Evolutionary conservation across 805 yeast genomes (phyloP).

Genomic region (Myxozyma lipomycoides): DNA sequence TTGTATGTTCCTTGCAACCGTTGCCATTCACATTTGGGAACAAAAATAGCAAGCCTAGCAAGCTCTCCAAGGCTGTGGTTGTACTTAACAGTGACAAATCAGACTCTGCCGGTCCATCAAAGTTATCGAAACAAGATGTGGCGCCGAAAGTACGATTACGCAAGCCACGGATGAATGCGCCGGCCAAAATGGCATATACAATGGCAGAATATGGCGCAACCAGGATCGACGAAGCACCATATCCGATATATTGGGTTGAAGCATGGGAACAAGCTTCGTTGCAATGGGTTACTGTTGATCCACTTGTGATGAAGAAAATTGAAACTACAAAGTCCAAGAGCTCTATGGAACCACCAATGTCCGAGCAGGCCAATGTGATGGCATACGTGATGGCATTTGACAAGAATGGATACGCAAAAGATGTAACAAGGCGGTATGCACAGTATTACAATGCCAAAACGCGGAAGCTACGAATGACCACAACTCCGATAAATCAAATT

Average conservation of each 20-base stretch:
- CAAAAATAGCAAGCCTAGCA: conserved; percentile 1
- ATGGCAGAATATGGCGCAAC: conserved; percentile 16
- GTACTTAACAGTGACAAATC: background rate
- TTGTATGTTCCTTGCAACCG: conserved; percentile 82
- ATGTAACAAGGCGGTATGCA: conserved; percentile 81
- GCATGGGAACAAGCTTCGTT: conserved; percentile 76
- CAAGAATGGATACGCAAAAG: conserved; percentile 58
- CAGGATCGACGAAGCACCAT: conserved; percentile 32
- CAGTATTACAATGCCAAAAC: conserved; percentile 67
- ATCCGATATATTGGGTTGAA: conserved; percentile 89
- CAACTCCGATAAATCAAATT: conserved; percentile 49
- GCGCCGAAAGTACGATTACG: conserved; percentile 19
- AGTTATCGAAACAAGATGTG: background rate
- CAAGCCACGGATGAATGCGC: conserved; percentile 19
- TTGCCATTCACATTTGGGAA: conserved; percentile 63
- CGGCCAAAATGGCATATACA: conserved; percentile 17
- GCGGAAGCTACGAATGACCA: conserved; percentile 65
- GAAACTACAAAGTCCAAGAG: conserved; percentile 59
- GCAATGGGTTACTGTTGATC: conserved; percentile 84
- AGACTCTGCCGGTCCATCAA: conserved; percentile 4
- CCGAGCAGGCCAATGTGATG: conserved; percentile 55
- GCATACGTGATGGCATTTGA: conserved; percentile 79
- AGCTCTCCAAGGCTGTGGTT: conserved; percentile 7
- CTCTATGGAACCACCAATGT: conserved; percentile 67
- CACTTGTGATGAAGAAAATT: conserved; percentile 58